These are phyloP conservation scores for Akanthomyces muscarius DNA, from an alignment of 2,329 filamentous ascomycete species.

Conservation along the genomic window DNA sequence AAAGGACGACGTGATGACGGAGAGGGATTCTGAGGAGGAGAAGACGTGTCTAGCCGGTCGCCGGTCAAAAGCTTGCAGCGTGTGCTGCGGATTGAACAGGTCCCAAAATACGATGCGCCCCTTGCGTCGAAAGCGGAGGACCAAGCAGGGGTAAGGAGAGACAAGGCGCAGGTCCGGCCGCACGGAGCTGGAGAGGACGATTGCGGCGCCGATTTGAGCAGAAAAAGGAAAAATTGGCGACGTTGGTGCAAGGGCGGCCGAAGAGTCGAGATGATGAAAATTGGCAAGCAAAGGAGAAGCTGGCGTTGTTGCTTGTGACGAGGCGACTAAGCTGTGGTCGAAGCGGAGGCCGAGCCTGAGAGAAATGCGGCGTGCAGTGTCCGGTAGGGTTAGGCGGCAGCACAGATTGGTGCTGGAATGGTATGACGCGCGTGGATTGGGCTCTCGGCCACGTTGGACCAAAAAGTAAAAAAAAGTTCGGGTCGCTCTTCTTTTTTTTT, in stretches of 20 bases:
- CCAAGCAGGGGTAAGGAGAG: conserved; percentile 15
- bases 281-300: background rate
- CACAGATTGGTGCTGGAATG: conserved; percentile 7
- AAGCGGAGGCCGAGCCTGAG: background rate
- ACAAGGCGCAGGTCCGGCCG: conserved; percentile 9
- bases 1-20: background rate
- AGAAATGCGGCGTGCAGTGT: background rate
- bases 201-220: background rate
- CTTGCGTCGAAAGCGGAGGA: conserved; percentile 17
- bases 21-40: background rate
- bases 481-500: background rate
- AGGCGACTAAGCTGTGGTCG: background rate
- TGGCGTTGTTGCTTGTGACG: conserved; percentile 1
- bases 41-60: background rate
- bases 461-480: background rate
- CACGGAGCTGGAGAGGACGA: background rate
- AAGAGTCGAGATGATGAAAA: background rate
- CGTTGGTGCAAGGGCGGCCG: background rate
- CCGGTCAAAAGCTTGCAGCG: background rate
- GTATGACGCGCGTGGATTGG: conserved; percentile 8
- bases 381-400: conserved; percentile 4
- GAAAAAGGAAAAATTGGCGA: background rate
- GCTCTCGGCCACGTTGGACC: background rate
- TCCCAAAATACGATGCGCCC: background rate
- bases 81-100: background rate